Conservation (phyloP, 805 yeast genomes). For the Wickerhamomyces bisporus region DNA sequence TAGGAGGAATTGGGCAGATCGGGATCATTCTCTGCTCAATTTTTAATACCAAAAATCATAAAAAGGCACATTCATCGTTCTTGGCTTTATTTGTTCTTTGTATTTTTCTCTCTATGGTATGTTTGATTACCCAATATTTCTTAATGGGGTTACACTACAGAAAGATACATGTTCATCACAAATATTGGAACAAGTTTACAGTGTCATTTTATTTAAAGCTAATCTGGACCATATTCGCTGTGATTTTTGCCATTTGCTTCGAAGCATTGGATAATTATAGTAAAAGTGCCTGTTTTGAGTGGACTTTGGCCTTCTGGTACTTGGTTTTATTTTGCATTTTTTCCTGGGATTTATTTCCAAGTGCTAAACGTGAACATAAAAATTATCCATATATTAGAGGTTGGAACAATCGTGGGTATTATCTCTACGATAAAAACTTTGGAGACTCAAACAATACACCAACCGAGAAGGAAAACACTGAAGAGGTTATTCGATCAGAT, state of each 20-base stretch:
- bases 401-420: constrained; percentile 21
- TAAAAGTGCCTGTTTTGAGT: constrained; percentile 52
- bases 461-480: constrained; percentile 2
- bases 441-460: constrained; percentile 8
- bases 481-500: constrained; percentile 3
- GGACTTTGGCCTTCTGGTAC: constrained; percentile 85
- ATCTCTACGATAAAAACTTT: constrained; percentile 18
- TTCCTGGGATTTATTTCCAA: constrained; percentile 66
- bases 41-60: constrained; percentile 58
- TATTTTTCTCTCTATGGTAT: constrained; percentile 48
- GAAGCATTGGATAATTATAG: constrained; percentile 37
- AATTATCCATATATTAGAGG: constrained; percentile 20
- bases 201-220: constrained; percentile 49
- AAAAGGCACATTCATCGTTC: constrained; percentile 56
- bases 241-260: constrained; percentile 64
- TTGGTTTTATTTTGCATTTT: constrained; percentile 62
- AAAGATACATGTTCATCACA: constrained; percentile 27
- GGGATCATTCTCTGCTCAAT: constrained; percentile 73
- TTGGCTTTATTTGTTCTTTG: constrained; percentile 69
- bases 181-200: constrained; percentile 38
- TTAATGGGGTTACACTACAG: constrained; percentile 42
- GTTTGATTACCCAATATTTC: constrained; percentile 39
- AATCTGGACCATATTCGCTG: constrained; percentile 62
- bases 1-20: constrained; percentile 56
- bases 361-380: constrained; percentile 34